Conservation (phyloP, 345 rosid species). For the Trapa bicornis region DNA sequence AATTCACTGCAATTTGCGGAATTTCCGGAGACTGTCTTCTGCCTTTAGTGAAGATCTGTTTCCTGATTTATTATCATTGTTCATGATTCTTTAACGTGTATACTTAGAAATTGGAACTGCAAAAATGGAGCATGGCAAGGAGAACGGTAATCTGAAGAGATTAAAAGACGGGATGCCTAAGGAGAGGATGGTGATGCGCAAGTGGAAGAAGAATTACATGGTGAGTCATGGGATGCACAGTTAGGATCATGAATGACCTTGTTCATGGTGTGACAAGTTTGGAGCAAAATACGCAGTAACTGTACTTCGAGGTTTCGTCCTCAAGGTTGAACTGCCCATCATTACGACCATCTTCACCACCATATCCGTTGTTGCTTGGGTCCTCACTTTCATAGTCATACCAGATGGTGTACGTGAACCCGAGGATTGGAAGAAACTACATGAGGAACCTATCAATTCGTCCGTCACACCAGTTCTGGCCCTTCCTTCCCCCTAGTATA, state of each 20-base stretch:
- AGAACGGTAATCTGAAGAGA: neutral
- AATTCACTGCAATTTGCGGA: neutral
- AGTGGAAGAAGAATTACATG: conserved; percentile 24
- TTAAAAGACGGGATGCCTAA: conserved; percentile 5
- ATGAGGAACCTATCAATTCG: conserved; percentile 26
- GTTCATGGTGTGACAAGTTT: conserved; percentile 32
- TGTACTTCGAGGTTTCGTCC: conserved; percentile 13
- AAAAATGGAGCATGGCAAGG: neutral
- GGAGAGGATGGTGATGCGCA: conserved; percentile 24
- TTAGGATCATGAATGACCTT: conserved; percentile 30
- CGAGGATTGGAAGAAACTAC: conserved; percentile 30
- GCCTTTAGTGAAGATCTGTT: neutral
- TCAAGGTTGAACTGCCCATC: conserved; percentile 6
- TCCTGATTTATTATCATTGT: neutral
- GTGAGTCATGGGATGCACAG: conserved; percentile 34
- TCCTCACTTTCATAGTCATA: conserved; percentile 16
- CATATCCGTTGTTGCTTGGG: neutral
- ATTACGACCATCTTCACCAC: neutral
- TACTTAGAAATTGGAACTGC: neutral
- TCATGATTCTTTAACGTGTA: neutral
- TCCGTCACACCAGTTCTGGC: conserved; percentile 17
- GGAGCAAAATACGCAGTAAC: conserved; percentile 52
- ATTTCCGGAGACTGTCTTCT: neutral
- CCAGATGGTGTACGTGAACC: conserved; percentile 24
- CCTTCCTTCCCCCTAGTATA: conserved; percentile 18